Percentiles rank a stretch among this genome's conserved stretches.
These are phyloP conservation scores for Aspergillus persii DNA, from an alignment of 2,329 filamentous ascomycete species.

Conservation along the genomic window DNA sequence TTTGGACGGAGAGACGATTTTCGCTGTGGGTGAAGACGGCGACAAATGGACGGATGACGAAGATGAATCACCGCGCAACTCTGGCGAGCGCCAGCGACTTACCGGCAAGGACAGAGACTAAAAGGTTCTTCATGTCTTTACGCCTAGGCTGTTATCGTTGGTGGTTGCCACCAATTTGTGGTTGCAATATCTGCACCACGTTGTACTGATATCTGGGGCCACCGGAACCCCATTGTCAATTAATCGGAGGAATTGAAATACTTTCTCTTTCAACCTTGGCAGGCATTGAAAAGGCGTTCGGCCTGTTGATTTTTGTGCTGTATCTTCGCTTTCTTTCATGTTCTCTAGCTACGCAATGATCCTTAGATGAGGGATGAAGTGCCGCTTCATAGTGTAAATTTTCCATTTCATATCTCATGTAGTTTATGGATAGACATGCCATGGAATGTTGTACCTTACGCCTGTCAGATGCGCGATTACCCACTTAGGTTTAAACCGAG, in stretches of 20 bases:
- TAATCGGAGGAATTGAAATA: constrained; percentile 6
- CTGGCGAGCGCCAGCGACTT: constrained; percentile 51
- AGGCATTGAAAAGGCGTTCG: constrained; percentile 24
- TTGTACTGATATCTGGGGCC: constrained; percentile 12
- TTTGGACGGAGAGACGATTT: constrained; percentile 89
- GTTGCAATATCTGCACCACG: neutral
- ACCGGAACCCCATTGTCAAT: constrained; percentile 1
- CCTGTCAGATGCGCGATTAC: neutral
- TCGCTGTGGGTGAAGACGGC: constrained; percentile 83
- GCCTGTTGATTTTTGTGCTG: constrained; percentile 1
- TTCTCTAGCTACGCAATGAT: neutral
- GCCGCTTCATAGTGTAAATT: neutral
- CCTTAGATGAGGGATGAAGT: constrained; percentile 1
- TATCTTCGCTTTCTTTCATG: neutral
- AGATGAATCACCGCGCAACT: constrained; percentile 54
- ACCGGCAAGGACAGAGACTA: constrained; percentile 42
- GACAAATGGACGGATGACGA: constrained; percentile 76
- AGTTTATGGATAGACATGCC: too few relatives aligned
- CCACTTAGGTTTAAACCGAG: neutral
- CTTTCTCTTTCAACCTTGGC: constrained; percentile 18
- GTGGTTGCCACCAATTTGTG: neutral
- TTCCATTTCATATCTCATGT: neutral
- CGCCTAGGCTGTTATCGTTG: neutral
- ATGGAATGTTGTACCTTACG: neutral
- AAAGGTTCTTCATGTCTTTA: neutral